These are phyloP conservation scores for Exophiala oligosperma DNA, from an alignment of 2,329 filamentous ascomycete species.

Conservation along the genomic window DNA sequence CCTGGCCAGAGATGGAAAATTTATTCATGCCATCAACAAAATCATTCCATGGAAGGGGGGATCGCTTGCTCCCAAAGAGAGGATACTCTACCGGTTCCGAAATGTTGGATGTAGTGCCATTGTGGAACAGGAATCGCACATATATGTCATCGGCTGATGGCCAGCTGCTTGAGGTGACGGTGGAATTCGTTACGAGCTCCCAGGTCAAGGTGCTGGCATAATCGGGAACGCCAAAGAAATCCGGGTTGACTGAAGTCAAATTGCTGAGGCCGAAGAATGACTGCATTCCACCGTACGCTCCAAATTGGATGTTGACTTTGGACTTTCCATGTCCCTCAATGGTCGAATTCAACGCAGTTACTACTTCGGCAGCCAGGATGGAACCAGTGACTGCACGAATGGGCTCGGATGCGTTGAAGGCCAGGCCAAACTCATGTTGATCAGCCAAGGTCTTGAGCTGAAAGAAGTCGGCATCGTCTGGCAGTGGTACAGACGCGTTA, in stretches of 20 bases:
- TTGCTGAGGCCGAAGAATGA: slow-evolving; percentile 64
- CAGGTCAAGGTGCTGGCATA: slow-evolving; percentile 82
- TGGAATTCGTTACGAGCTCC: slow-evolving; percentile 63
- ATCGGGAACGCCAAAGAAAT: slow-evolving; percentile 78
- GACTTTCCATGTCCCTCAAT: slow-evolving; percentile 39
- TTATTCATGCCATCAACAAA: slow-evolving; percentile 65
- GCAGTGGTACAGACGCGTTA: slow-evolving; percentile 59
- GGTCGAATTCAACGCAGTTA: slow-evolving; percentile 46
- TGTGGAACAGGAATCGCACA: slow-evolving; percentile 64
- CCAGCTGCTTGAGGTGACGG: slow-evolving; percentile 30
- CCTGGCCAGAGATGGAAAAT: slow-evolving; percentile 65
- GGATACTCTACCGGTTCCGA: slow-evolving; percentile 54
- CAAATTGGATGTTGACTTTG: slow-evolving; percentile 57
- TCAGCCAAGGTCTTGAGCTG: slow-evolving; percentile 67
- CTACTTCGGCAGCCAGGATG: slow-evolving; percentile 65
- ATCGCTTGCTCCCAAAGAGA: slow-evolving; percentile 59
- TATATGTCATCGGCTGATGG: slow-evolving; percentile 49
- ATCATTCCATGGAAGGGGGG: slow-evolving; percentile 64
- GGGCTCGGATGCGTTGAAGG: slow-evolving; percentile 65
- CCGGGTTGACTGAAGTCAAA: slow-evolving; percentile 49
- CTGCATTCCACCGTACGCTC: slow-evolving; percentile 61
- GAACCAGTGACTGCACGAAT: slow-evolving; percentile 56
- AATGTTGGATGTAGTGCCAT: slow-evolving; percentile 54
- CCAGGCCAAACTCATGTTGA: slow-evolving; percentile 76
- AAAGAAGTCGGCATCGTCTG: slow-evolving; percentile 53